These are phyloP conservation scores for Hyphodiscus sp. DNA, from an alignment of 2,329 filamentous ascomycete species.

Conservation along the genomic window DNA sequence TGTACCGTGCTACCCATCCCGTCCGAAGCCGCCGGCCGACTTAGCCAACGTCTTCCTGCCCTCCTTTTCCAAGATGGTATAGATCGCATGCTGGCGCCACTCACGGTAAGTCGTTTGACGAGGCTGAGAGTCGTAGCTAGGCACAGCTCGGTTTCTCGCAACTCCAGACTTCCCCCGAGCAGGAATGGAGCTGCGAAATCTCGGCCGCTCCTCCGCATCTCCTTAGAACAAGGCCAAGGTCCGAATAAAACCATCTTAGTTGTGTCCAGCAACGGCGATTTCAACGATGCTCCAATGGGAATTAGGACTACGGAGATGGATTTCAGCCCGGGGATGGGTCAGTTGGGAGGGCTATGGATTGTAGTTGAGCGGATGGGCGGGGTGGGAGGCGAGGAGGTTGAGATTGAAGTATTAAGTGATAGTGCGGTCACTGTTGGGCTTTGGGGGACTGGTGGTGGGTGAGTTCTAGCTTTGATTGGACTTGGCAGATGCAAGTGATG, in stretches of 20 bases:
- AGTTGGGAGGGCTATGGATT: slow-evolving; percentile 62
- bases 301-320: slow-evolving; percentile 70
- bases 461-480: background rate
- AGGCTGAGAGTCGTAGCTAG: slow-evolving; percentile 20
- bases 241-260: slow-evolving; percentile 60
- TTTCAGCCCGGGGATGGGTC: slow-evolving; percentile 56
- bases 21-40: slow-evolving; percentile 67
- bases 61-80: slow-evolving; percentile 43
- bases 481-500: too few species aligned
- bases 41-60: slow-evolving; percentile 53
- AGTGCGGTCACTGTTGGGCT: slow-evolving; percentile 26
- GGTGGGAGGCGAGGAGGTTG: slow-evolving; percentile 41
- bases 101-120: slow-evolving; percentile 21
- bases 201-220: slow-evolving; percentile 56
- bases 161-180: too few species aligned
- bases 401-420: slow-evolving; percentile 42
- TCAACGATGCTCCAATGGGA: slow-evolving; percentile 59
- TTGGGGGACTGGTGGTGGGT: slow-evolving; percentile 29
- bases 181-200: slow-evolving; percentile 6
- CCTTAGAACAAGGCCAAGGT: slow-evolving; percentile 66
- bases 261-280: slow-evolving; percentile 65
- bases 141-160: slow-evolving; percentile 19
- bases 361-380: slow-evolving; percentile 74
- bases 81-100: slow-evolving; percentile 39
- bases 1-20: slow-evolving; percentile 55